Percentiles rank a stretch among this genome's conserved stretches.
phyloP scores from a whole-genome alignment of 208 protist genomes.

The Trypanosoma mega region DNA sequence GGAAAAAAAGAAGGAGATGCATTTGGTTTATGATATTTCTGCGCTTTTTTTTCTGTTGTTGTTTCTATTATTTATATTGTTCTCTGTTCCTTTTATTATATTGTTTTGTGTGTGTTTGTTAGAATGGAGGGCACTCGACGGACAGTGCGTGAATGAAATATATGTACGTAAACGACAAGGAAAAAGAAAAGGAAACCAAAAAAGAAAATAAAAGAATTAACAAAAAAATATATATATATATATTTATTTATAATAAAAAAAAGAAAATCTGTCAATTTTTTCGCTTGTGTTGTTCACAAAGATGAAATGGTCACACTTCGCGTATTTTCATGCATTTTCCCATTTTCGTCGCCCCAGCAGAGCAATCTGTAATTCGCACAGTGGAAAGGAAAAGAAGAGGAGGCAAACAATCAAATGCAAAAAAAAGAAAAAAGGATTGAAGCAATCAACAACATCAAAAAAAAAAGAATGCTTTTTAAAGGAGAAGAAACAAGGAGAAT shows the following conservation, averaged over 20 bases:
- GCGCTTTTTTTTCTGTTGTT: too few species aligned
- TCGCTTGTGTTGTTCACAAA: neutral
- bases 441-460: neutral
- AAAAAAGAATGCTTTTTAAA: neutral
- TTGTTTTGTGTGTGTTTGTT: constrained; percentile 21
- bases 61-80: too few species aligned
- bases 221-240: neutral
- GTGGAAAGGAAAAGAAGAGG: neutral
- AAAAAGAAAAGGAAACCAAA: neutral
- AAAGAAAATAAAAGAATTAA: neutral
- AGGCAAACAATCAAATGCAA: neutral
- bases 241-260: neutral
- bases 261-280: neutral
- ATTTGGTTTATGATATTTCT: too few species aligned
- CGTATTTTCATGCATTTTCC: too few species aligned
- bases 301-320: too few species aligned
- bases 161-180: neutral
- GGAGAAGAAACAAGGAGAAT: neutral
- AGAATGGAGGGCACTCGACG: neutral
- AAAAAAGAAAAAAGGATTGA: neutral
- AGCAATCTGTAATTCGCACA: too few species aligned
- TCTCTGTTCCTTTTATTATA: constrained; percentile 3
- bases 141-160: neutral
- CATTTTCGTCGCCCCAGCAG: too few species aligned
- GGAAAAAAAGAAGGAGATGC: too few species aligned